Evolutionary conservation across 805 yeast species (phyloP), one percentile per base, ranked within the genome.

Genomic region (Maudiozyma bulderi): DNA sequence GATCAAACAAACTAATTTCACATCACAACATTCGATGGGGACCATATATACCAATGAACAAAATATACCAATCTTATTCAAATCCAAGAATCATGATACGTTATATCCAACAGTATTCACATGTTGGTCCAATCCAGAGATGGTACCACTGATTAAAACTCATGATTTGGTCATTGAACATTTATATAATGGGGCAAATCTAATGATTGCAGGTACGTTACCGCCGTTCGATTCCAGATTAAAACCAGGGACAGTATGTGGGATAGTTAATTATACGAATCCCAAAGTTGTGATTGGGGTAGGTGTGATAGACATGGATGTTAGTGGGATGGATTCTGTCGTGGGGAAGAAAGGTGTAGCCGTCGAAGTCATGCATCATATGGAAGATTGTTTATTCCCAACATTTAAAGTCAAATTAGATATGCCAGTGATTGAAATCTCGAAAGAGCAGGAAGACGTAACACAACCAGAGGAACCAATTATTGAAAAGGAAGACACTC

Each of bases 291-390:
- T 81, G 0, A 73, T 77, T 59, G 96, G 95, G 0, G 76, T 90
- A 30, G 96, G 96, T 2, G 61, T 59, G 3, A 62, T 73, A 9
- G 78, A 85, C 52, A 55, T 67, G 39, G 74, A 82, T 56, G 54
- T 86, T 54, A 62, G 68, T 3, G 63, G 66, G 2, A 66, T 70
- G 45, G 65, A 68, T 40, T 59, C 70, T 31, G 84, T 78, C 1
- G 65, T 74, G n/a, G 89, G 88, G 0, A 70, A 75, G 13, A 73
- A 74, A 13, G 99, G 98, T 10, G 78, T 84, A 32, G 96, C 93
- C 0, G 95, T 90, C 0, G 73, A 76, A 44, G 69, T 88, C 5
- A 56, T 80, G n/a, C 95, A 88, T 57, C 74, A 73, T 33, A 63
- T 76, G 14, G 83, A 78, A 3, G 99, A 91, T 61, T 78, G 75